phyloP scores from a whole-genome alignment of 495 filamentous ascomycete species.

The Penicillium coffeae region DNA sequence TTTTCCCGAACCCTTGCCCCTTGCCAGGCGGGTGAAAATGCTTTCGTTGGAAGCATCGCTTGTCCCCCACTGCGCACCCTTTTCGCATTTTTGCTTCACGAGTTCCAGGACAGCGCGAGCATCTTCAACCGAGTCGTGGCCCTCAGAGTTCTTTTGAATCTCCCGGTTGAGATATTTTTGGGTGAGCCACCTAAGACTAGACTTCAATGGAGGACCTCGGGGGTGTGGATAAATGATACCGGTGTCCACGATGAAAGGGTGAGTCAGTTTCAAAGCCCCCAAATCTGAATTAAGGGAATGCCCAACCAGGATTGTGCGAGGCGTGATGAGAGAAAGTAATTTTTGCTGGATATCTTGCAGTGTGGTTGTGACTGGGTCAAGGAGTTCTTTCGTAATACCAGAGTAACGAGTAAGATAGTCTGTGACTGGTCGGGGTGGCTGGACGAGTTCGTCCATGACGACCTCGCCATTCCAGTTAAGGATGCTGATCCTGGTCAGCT shows the following conservation, averaged over 20 bases:
- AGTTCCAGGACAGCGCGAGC: slow-evolving; percentile 86
- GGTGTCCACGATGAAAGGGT: slow-evolving; percentile 92
- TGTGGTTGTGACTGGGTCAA: slow-evolving; percentile 77
- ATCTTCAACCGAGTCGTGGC: slow-evolving; percentile 92
- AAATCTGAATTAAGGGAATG: slow-evolving; percentile 92
- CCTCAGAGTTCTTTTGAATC: slow-evolving; percentile 75
- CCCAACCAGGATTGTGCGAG: slow-evolving; percentile 77
- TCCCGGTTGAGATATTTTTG: slow-evolving; percentile 76
- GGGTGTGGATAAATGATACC: slow-evolving; percentile 80
- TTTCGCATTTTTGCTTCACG: slow-evolving; percentile 91
- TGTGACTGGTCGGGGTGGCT: slow-evolving; percentile 75
- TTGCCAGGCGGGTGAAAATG: slow-evolving; percentile 77
- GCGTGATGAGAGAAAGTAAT: slow-evolving; percentile 67
- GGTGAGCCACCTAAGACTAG: slow-evolving; percentile 76
- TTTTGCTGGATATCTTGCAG: slow-evolving; percentile 77
- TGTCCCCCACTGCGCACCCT: slow-evolving; percentile 77
- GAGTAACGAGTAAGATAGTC: slow-evolving; percentile 89
- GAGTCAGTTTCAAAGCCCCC: slow-evolving; percentile 74
- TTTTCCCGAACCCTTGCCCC: slow-evolving; percentile 53
- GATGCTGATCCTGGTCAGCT: slow-evolving; percentile 83
- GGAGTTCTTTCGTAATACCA: slow-evolving; percentile 81
- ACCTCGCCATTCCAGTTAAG: slow-evolving; percentile 80
- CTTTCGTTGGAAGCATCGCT: slow-evolving; percentile 71
- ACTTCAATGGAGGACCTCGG: slow-evolving; percentile 67
- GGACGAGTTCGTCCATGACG: slow-evolving; percentile 85